Percentiles rank a stretch among this genome's conserved stretches.
Evolutionary conservation across 148 eudicot genomes (phyloP).

Genomic region (Rhododendron kiyosumense): DNA sequence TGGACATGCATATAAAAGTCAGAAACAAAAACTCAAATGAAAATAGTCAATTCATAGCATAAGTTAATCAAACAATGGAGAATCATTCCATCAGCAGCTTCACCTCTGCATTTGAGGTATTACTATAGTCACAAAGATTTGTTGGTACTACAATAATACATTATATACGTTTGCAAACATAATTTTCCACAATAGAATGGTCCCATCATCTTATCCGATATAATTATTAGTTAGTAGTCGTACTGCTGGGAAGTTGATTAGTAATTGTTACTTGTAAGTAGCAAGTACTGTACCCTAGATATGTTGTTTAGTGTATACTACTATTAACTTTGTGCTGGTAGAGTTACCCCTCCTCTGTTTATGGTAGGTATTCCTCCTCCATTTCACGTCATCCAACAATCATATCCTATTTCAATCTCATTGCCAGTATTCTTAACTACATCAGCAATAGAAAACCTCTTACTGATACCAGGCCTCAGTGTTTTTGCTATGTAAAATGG

Average conservation of each 20-base stretch:
- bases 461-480: not conserved
- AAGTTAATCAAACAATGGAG: not conserved
- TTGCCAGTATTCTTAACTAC: not conserved
- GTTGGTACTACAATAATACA: not conserved
- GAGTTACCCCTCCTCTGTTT: not conserved
- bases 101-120: not conserved
- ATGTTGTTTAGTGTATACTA: not conserved
- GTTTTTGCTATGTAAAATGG: not conserved
- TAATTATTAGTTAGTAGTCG: not conserved
- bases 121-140: not conserved
- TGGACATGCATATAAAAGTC: slow-evolving; percentile 22
- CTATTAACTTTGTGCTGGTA: not conserved
- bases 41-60: not conserved
- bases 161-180: not conserved
- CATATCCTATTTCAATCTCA: not conserved
- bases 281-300: not conserved
- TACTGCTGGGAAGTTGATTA: not conserved
- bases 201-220: not conserved
- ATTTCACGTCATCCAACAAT: not conserved
- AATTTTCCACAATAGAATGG: not conserved
- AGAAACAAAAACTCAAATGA: not conserved
- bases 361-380: not conserved
- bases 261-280: not conserved
- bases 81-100: not conserved
- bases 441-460: not conserved